Percentiles rank a stretch among this genome's conserved stretches.
phyloP scores from a whole-genome alignment of 1,284 basidiomycete species.

The Leucoagaricus sp. region DNA sequence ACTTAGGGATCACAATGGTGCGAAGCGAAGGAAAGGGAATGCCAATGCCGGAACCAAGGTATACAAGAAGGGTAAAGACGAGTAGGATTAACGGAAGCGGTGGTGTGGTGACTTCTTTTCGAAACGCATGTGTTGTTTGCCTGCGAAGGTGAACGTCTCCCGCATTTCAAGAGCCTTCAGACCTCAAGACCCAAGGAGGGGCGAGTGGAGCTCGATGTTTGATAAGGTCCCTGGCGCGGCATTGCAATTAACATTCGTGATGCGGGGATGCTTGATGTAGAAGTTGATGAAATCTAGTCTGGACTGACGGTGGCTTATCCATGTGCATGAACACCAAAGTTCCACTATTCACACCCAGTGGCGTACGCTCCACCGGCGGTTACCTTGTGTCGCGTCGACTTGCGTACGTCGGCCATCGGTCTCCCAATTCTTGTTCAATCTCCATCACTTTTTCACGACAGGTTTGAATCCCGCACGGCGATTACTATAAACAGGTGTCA shows the following conservation, averaged over 20 bases:
- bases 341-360: background rate
- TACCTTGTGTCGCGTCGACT: background rate
- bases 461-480: constrained; percentile 1
- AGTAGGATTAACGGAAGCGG: constrained; percentile 7
- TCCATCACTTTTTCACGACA: background rate
- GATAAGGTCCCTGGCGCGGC: background rate
- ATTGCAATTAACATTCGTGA: background rate
- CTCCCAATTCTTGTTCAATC: background rate
- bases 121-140: background rate
- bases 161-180: constrained; percentile 7
- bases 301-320: background rate
- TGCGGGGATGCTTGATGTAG: background rate
- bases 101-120: background rate
- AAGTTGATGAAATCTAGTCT: background rate
- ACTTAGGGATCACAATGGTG: background rate
- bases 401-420: background rate
- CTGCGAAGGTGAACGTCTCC: background rate
- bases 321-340: background rate
- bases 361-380: background rate
- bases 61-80: background rate
- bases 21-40: constrained; percentile 2
- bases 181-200: background rate
- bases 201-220: background rate
- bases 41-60: background rate
- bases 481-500: constrained; percentile 7